phyloP scores from a whole-genome alignment of 495 filamentous ascomycete genomes.

The Barbatosphaeria neglecta region DNA sequence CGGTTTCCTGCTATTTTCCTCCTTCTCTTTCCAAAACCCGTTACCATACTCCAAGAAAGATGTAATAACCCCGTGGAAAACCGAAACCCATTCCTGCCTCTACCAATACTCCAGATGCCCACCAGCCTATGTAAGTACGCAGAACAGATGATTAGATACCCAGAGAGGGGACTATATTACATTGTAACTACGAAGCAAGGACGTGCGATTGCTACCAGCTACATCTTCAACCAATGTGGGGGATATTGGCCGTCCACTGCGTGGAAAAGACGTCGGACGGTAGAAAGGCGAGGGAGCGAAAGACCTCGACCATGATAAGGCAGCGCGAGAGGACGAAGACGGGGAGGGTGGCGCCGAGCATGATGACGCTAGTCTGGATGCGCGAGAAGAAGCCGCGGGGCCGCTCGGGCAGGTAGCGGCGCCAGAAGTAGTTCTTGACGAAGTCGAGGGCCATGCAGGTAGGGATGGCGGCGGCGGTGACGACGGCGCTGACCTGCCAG shows the following conservation, averaged over 20 bases:
- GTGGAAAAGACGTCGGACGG: slow-evolving; percentile 11
- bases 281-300: slow-evolving; percentile 12
- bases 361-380: not conserved
- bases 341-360: not conserved
- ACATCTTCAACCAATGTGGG: slow-evolving; percentile 1
- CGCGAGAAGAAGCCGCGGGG: not conserved
- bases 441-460: not conserved
- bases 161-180: too few relatives aligned
- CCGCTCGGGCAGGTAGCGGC: not conserved
- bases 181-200: too few relatives aligned
- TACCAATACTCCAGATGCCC: too few relatives aligned
- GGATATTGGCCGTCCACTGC: slow-evolving; percentile 7
- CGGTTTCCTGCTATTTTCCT: too few relatives aligned
- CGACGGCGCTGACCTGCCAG: slow-evolving; percentile 9
- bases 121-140: too few relatives aligned
- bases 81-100: too few relatives aligned
- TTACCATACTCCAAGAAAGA: too few relatives aligned
- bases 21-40: too few relatives aligned
- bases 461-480: not conserved
- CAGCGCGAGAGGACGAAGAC: slow-evolving; percentile 10
- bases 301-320: slow-evolving; percentile 15
- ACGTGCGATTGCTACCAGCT: not conserved
- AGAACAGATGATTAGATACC: too few relatives aligned
- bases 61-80: too few relatives aligned
- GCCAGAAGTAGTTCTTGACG: not conserved